phyloP scores from a whole-genome alignment of 2,329 filamentous ascomycete genomes.

The Bretziella fagacearum region DNA sequence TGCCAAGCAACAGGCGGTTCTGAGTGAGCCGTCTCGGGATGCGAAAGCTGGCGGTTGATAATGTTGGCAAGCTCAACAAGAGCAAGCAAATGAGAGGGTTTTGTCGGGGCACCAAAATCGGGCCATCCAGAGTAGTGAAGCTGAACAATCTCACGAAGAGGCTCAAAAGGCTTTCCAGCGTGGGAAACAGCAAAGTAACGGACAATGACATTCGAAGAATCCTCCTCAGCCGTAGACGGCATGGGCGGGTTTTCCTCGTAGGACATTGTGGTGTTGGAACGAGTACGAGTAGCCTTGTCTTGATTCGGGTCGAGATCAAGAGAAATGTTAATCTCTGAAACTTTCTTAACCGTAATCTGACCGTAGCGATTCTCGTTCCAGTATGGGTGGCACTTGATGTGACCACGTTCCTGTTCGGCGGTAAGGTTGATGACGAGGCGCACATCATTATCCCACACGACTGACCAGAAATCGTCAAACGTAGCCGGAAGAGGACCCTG shows the following conservation, averaged over 20 bases:
- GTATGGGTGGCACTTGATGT: conserved; percentile 88
- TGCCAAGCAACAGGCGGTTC: conserved; percentile 23
- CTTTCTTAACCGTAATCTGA: conserved; percentile 50
- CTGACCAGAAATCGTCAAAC: conserved; percentile 93
- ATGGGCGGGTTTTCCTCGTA: conserved; percentile 12
- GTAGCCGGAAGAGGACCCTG: conserved; percentile 88
- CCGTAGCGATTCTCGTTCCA: conserved; percentile 74
- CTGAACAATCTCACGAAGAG: conserved; percentile 84
- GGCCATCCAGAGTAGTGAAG: conserved; percentile 94
- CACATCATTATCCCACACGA: conserved; percentile 92
- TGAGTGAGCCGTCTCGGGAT: conserved; percentile 23
- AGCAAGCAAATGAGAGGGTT: conserved; percentile 70
- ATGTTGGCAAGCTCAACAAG: conserved; percentile 77
- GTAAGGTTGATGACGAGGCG: conserved; percentile 94
- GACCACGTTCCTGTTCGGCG: conserved; percentile 80
- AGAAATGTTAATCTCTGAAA: conserved; percentile 70
- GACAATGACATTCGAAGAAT: conserved; percentile 61
- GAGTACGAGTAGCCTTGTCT: conserved; percentile 23
- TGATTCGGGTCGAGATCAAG: conserved; percentile 42
- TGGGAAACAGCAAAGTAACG: conserved; percentile 78
- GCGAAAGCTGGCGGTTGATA: conserved; percentile 44
- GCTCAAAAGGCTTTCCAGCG: conserved; percentile 57
- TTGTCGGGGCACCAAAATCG: conserved; percentile 83
- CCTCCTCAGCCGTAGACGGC: conserved; percentile 22
- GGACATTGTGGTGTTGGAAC: conserved; percentile 20